Conservation (phyloP, 2,329 filamentous ascomycete genomes). For the Harringtonia lauricola region DNA sequence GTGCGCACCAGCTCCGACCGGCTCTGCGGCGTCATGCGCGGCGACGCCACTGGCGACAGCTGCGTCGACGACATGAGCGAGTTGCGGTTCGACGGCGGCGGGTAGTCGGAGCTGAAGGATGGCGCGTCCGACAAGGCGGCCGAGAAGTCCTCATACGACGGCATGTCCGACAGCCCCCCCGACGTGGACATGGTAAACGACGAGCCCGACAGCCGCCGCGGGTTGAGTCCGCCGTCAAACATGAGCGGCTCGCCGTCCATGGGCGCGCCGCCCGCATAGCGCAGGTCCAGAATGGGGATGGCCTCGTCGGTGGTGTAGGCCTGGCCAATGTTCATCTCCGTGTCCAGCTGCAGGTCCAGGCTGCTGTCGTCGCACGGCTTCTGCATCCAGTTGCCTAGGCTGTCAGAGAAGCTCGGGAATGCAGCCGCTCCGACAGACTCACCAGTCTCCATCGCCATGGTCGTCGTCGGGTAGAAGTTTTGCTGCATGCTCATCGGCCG, state of each 20-base stretch:
- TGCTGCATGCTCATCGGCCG: constrained; percentile 47
- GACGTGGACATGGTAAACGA: constrained; percentile 63
- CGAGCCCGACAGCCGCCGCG: constrained; percentile 58
- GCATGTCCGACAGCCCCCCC: constrained; percentile 54
- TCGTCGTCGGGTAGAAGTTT: constrained; percentile 41
- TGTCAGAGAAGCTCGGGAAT: not conserved
- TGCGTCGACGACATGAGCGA: constrained; percentile 62
- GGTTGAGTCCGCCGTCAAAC: constrained; percentile 41
- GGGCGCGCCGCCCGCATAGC: constrained; percentile 32
- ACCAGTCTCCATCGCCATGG: constrained; percentile 19
- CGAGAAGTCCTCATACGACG: constrained; percentile 62
- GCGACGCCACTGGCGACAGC: constrained; percentile 62
- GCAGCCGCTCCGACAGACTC: not conserved
- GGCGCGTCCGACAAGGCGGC: constrained; percentile 54
- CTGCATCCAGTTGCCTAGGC: constrained; percentile 35
- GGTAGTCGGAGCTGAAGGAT: constrained; percentile 57
- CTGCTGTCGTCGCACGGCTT: constrained; percentile 48
- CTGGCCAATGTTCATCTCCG: constrained; percentile 41
- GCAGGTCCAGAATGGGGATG: constrained; percentile 50
- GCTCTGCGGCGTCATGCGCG: constrained; percentile 50
- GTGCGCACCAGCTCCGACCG: constrained; percentile 50
- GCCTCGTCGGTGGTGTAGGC: constrained; percentile 52
- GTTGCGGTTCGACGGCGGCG: constrained; percentile 54
- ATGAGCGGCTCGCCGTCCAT: constrained; percentile 39
- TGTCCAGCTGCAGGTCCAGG: constrained; percentile 40